A percentile compares a stretch with the other conserved stretches of the same genome.
phyloP scores from a whole-genome alignment of 2,329 filamentous ascomycete species.

The Penicillium sp. region DNA sequence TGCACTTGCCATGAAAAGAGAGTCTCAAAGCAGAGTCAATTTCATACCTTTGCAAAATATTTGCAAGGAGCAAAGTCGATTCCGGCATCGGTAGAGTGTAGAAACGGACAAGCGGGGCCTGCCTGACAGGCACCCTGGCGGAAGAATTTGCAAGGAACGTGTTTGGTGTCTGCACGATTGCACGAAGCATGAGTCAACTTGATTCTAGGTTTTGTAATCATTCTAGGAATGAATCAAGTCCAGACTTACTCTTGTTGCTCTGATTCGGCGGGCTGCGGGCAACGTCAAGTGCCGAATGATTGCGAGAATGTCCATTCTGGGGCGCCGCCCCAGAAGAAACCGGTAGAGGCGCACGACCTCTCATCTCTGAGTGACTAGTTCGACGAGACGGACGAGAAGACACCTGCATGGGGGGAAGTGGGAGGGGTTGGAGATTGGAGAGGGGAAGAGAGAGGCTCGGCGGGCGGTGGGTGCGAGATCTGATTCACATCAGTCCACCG shows the following conservation, averaged over 20 bases:
- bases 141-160: slow-evolving; percentile 99
- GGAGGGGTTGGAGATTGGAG: slow-evolving; percentile 19
- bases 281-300: slow-evolving; percentile 45
- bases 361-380: slow-evolving; percentile 40
- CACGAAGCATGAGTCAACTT: slow-evolving; percentile 10
- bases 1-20: neutral
- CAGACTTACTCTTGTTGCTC: slow-evolving; percentile 40
- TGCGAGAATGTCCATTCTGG: slow-evolving; percentile 46
- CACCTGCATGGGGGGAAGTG: slow-evolving; percentile 22
- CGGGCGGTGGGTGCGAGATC: slow-evolving; percentile 11
- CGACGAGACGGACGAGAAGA: slow-evolving; percentile 26
- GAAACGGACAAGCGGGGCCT: slow-evolving; percentile 92
- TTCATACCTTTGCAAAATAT: slow-evolving; percentile 89
- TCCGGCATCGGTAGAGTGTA: slow-evolving; percentile 82
- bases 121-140: slow-evolving; percentile 94
- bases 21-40: neutral
- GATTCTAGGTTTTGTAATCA: neutral
- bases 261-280: slow-evolving; percentile 49
- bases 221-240: neutral
- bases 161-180: slow-evolving; percentile 71
- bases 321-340: slow-evolving; percentile 36
- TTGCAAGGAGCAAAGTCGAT: slow-evolving; percentile 89
- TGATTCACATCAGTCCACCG: neutral
- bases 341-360: slow-evolving; percentile 42
- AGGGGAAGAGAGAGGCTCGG: slow-evolving; percentile 18